Conservation (phyloP, 257 asterid genomes). For the Solanum commersonii region DNA sequence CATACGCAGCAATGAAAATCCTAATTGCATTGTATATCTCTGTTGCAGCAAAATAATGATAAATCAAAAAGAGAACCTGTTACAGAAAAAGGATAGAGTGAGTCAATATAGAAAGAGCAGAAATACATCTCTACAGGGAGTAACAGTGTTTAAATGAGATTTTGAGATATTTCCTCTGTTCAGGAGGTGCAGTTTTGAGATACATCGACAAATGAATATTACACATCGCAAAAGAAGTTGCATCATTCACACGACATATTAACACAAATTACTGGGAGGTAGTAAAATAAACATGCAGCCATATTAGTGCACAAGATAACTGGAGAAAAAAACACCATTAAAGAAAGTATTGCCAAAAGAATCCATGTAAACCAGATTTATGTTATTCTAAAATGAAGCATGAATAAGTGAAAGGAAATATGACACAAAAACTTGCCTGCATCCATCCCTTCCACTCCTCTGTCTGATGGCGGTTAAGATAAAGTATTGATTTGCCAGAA, state of each 20-base stretch:
- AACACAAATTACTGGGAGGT: background rate
- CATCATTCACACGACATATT: background rate
- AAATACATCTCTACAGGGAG: background rate
- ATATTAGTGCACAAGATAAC: background rate
- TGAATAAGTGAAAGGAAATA: background rate
- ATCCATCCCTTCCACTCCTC: constrained; percentile 98
- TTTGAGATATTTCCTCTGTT: background rate
- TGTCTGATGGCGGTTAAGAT: constrained; percentile 92
- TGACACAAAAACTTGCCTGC: constrained; percentile 58
- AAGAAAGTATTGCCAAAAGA: background rate
- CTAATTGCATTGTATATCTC: constrained; percentile 97
- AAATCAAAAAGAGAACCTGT: constrained; percentile 89
- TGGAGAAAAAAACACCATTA: background rate
- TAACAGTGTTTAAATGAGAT: background rate
- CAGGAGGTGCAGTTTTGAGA: background rate
- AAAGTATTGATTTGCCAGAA: constrained; percentile 76
- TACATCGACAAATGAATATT: background rate
- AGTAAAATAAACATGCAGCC: background rate
- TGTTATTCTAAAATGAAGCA: background rate
- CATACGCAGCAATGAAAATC: constrained; percentile 93
- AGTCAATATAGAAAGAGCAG: background rate
- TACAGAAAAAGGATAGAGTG: background rate
- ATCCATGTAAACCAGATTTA: background rate
- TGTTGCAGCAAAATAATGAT: constrained; percentile 96
- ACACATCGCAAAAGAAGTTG: background rate